Base-by-base conservation (phyloP, 129 eudicot species). In the Flaveria bidentis region DNA sequence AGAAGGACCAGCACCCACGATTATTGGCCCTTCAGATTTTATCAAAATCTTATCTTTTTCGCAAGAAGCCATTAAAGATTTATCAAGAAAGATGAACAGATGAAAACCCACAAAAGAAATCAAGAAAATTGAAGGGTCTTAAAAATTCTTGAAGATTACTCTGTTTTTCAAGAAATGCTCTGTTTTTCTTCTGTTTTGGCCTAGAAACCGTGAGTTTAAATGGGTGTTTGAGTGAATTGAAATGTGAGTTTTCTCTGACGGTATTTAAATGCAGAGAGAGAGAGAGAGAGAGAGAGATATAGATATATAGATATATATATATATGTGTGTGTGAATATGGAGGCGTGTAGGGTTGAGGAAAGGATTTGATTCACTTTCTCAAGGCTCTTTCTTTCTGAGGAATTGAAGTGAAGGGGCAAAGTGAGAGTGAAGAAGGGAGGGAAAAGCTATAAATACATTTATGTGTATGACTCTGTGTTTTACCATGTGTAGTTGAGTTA, bases 1-100 rank as follows among this genome's bases (percentile, higher is more conserved):
- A 45, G 98, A 93, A 22, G 98, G 98, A 0, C 98, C 98, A 47
- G 92, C 97, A 8, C 98, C 98, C 17, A 93, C 89, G 17, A 93
- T 90, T 44, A 93, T 90, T 50, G 98, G 98, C 2, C 92, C 98
- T 22, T 88, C 72, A 39, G 75, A 73, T 41, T 72, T 74, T 58
- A 76, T 33, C 15, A 78, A 61, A 5, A 72, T 57, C 52, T 80
- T 58, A 28, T 80, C 80, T 67, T 74, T 80, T 82, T 87, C 84
- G 67, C 81, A 80, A 81, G 85, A 86, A 76, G 81, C 82, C 94
- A 90, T 90, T 23, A 58, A 56, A 78, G 45, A 36, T 64, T 63
- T 61, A 49, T 53, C 60, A 82, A 56, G 41, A 69, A 70, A 70
- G 76, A 51, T 39, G 4, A 53, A 61, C 14, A 15, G 44, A 28